Conservation (phyloP, 106 monocot genomes). For the Platanthera guangdongensis region DNA sequence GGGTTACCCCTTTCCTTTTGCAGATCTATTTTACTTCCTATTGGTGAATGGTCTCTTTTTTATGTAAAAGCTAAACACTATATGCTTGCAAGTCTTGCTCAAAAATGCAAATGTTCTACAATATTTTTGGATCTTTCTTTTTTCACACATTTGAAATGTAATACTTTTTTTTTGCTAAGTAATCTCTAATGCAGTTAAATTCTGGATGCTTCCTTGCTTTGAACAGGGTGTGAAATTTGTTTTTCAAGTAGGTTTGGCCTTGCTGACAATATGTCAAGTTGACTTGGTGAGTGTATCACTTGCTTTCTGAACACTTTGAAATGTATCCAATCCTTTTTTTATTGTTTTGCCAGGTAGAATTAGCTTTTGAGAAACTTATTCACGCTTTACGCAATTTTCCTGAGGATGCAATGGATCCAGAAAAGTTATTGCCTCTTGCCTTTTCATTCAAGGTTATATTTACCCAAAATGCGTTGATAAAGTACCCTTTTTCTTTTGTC, state of each 20-base stretch:
- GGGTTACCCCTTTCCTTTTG: neutral
- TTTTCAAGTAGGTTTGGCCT: conserved; percentile 93
- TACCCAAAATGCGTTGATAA: neutral
- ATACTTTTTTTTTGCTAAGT: neutral
- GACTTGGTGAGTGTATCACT: conserved; percentile 59
- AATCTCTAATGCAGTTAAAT: neutral
- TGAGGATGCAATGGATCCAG: conserved; percentile 86
- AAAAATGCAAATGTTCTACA: neutral
- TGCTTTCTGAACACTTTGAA: conserved; percentile 1
- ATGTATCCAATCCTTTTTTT: neutral
- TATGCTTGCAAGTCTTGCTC: neutral
- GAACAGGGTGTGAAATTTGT: conserved; percentile 82
- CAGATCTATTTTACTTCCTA: neutral
- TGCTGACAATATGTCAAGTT: conserved; percentile 78
- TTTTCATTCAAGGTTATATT: conserved; percentile 78
- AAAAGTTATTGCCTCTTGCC: conserved; percentile 72
- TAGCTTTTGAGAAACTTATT: conserved; percentile 92
- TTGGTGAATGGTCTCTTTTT: neutral
- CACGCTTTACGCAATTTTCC: conserved; percentile 90
- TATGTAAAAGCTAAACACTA: neutral
- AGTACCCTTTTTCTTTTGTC: neutral
- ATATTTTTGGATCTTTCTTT: neutral
- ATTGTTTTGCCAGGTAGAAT: conserved; percentile 47
- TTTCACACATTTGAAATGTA: neutral
- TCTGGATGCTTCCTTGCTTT: conserved; percentile 7